Evolutionary conservation across 768 basidiomycete genomes (phyloP).

Genomic region (Lyophyllum atratum): DNA sequence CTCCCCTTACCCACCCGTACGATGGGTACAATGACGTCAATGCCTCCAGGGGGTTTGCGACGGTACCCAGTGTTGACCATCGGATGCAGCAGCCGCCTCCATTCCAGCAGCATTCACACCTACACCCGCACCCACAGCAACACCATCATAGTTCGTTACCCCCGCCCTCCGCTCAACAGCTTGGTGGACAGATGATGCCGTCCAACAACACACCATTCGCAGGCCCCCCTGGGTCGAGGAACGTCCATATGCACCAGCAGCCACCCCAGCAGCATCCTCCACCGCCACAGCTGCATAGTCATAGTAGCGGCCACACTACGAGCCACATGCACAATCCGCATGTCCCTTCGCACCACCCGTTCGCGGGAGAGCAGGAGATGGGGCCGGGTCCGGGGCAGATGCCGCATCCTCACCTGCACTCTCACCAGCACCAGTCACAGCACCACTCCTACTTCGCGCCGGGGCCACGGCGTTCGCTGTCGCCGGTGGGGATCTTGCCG

Average conservation of each 20-base stretch:
- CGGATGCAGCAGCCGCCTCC: constrained; percentile 5
- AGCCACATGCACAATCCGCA: constrained; percentile 7
- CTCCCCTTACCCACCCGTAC: not conserved
- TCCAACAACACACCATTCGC: constrained; percentile 3
- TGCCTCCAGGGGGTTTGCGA: constrained; percentile 3
- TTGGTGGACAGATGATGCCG: constrained; percentile 12
- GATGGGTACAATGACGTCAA: constrained; percentile 7
- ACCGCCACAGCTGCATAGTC: constrained; percentile 2
- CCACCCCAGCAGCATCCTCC: constrained; percentile 9
- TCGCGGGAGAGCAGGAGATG: constrained; percentile 7
- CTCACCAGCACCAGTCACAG: constrained; percentile 1
- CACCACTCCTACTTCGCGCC: constrained; percentile 14
- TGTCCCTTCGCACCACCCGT: constrained; percentile 20
- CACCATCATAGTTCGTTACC: constrained; percentile 11
- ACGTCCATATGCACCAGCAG: constrained; percentile 18
- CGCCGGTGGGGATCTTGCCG: constrained; percentile 33
- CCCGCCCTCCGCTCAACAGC: constrained; percentile 4
- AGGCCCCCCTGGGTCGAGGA: constrained; percentile 17
- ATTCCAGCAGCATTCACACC: not conserved
- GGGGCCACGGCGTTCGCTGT: constrained; percentile 34
- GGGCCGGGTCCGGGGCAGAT: not conserved
- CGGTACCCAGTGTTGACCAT: constrained; percentile 3
- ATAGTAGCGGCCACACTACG: constrained; percentile 1
- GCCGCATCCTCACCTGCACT: constrained; percentile 11
- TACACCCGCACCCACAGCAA: constrained; percentile 6